Conservation (phyloP, 192 early-diverging fungal genomes). For the Backusella mclennaniae region DNA sequence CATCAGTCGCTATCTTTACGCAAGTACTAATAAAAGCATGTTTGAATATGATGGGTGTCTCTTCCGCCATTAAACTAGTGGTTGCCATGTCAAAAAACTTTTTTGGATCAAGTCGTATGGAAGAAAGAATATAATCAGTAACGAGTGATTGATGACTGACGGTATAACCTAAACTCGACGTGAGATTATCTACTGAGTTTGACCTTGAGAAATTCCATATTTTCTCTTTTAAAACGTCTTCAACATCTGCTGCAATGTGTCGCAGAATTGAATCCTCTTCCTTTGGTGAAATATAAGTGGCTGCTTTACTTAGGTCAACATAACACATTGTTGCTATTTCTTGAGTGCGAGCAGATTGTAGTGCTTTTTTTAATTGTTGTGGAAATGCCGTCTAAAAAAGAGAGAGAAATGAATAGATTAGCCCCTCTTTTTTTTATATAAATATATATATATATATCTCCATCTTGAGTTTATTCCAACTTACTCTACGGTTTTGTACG, state of each 20-base stretch:
- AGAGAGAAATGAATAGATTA: neutral
- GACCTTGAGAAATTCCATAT: conserved; percentile 25
- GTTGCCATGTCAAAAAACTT: conserved; percentile 65
- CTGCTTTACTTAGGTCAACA: conserved; percentile 69
- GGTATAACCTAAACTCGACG: conserved; percentile 40
- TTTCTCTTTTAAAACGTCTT: conserved; percentile 61
- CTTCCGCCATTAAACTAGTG: conserved; percentile 64
- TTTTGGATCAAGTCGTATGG: conserved; percentile 69
- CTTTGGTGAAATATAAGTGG: conserved; percentile 57
- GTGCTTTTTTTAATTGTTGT: conserved; percentile 42
- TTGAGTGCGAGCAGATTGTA: conserved; percentile 49
- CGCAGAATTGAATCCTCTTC: conserved; percentile 59
- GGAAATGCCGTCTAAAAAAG: conserved; percentile 1
- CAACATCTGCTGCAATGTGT: conserved; percentile 63
- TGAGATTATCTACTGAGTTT: neutral
- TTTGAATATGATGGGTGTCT: conserved; percentile 68
- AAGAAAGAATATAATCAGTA: conserved; percentile 63
- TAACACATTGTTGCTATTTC: conserved; percentile 67
- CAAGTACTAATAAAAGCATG: conserved; percentile 75
- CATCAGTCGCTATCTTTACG: conserved; percentile 59
- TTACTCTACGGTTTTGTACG: conserved; percentile 27
- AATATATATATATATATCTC: too few species aligned
- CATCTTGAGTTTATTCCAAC: neutral
- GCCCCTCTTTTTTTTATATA: neutral
- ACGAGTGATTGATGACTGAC: conserved; percentile 70